Base-by-base conservation (phyloP, 2,329 filamentous ascomycete species). In the Westerdykella ornata region DNA sequence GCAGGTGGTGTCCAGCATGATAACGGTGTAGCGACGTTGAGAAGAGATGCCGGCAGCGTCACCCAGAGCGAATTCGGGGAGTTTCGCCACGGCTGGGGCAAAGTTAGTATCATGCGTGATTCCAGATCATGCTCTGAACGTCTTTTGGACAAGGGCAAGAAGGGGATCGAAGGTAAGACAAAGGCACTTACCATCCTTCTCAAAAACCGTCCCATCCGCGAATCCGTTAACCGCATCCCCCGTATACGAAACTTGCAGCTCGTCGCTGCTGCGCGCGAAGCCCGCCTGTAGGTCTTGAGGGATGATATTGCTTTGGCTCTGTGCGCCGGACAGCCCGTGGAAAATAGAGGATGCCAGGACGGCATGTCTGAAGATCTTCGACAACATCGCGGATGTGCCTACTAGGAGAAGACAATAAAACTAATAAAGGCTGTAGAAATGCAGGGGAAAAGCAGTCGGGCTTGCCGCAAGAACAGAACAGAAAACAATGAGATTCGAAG, bases 1-100 rank as follows among this genome's bases (percentile, higher is more conserved):
- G 19, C 54, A 58, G 20, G 61, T 63, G 15, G 59, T 61, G 45
- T 66, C 61, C 8, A 65, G 35, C 49, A 64, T 51, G 33, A 62
- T 34, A 20, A 64, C 51, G 9, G 54, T 62, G 44, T 60, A 64
- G 12, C 51, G 43, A 0, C 48, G 52, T n/a, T 17, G 39, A 4
- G 59, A 47, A 2, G 47, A 43, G 35, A 66, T 63, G 31, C 55
- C 57, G 14, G 52, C 57, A 38, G 52, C 57, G 43, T 65, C 62
- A 18, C 62, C 61, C 2, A 64, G 50, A 7, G 60, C 61, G 28
- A 65, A 65, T 14, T 47, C 55, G 7, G 61, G 61, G 31, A 54
- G 53, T 36, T 47, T 43, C 9, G 16, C 12, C 9, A 33, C 30
- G 30, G 30, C 30, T 33, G 30, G 9, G 16, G 3, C n/a, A 33